Evolutionary conservation across 1,284 basidiomycete species (phyloP).

Genomic region (Coriolopsis trogii): DNA sequence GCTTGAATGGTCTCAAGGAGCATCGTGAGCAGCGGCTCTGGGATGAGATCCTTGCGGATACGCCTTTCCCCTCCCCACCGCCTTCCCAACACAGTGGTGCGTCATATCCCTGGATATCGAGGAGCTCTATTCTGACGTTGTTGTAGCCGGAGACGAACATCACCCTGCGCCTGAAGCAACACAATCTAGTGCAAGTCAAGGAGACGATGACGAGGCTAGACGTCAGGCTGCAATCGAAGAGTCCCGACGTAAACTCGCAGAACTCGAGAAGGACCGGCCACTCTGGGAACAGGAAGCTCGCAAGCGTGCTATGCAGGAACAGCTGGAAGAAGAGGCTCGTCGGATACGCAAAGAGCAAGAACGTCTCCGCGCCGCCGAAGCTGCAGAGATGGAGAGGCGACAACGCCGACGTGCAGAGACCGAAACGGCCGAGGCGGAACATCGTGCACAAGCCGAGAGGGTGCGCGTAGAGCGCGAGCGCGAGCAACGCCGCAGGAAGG

Average conservation of each 20-base stretch:
- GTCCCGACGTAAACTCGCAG: slow-evolving; percentile 67
- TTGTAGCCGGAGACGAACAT: background rate
- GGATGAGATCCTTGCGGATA: slow-evolving; percentile 39
- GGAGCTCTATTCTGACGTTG: background rate
- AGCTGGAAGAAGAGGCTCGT: slow-evolving; percentile 46
- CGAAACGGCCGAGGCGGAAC: slow-evolving; percentile 32
- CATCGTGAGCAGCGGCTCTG: slow-evolving; percentile 42
- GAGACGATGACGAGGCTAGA: slow-evolving; percentile 37
- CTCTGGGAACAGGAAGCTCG: slow-evolving; percentile 60
- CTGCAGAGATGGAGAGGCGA: slow-evolving; percentile 19
- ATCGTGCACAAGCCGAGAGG: slow-evolving; percentile 31
- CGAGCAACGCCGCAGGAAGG: slow-evolving; percentile 35
- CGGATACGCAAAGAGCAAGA: slow-evolving; percentile 39
- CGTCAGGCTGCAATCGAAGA: slow-evolving; percentile 57
- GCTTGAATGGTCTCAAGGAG: slow-evolving; percentile 41
- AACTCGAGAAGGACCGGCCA: slow-evolving; percentile 66
- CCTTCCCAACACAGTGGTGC: slow-evolving; percentile 11
- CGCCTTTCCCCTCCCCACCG: slow-evolving; percentile 10
- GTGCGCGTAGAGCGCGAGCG: slow-evolving; percentile 36
- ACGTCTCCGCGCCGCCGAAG: slow-evolving; percentile 40
- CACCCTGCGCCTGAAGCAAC: background rate
- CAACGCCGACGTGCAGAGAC: slow-evolving; percentile 35
- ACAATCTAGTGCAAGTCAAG: slow-evolving; percentile 13
- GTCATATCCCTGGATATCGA: background rate
- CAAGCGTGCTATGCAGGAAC: slow-evolving; percentile 47